A percentile compares a stretch with the other conserved stretches of the same genome.
These are phyloP conservation scores for Tarenaya hassleriana DNA, from an alignment of 345 rosid genomes.

Conservation along the genomic window DNA sequence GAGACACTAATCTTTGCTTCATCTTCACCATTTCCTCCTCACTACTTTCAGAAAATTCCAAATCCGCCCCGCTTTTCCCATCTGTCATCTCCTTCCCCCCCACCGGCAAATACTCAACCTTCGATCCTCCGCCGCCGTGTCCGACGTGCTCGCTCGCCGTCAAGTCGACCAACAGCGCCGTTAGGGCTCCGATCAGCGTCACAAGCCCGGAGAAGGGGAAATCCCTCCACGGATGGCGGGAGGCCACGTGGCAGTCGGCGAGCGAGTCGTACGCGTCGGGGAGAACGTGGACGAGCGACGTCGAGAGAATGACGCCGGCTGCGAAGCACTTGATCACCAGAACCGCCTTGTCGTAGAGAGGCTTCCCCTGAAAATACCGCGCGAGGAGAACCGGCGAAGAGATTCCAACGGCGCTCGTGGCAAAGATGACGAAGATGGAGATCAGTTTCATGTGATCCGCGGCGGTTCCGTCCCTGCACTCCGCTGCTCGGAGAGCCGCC, in stretches of 20 bases:
- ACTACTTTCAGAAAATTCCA: slow-evolving; percentile 30
- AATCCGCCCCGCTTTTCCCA: slow-evolving; percentile 30
- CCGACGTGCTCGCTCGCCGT: slow-evolving; percentile 82
- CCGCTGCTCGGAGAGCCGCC: slow-evolving; percentile 36
- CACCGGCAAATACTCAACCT: slow-evolving; percentile 38
- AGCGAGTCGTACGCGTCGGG: slow-evolving; percentile 80
- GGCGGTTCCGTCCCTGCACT: slow-evolving; percentile 55
- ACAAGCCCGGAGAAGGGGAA: slow-evolving; percentile 85
- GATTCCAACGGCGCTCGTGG: slow-evolving; percentile 68
- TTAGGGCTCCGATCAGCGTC: slow-evolving; percentile 56
- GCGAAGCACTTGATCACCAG: slow-evolving; percentile 85
- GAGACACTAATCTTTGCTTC: slow-evolving; percentile 81
- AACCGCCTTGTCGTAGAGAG: slow-evolving; percentile 63
- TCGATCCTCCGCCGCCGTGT: slow-evolving; percentile 32
- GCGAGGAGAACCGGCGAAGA: slow-evolving; percentile 65
- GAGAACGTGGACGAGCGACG: slow-evolving; percentile 86
- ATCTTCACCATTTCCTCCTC: slow-evolving; percentile 46
- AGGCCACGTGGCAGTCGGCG: slow-evolving; percentile 64
- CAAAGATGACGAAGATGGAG: slow-evolving; percentile 54
- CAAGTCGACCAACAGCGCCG: slow-evolving; percentile 70
- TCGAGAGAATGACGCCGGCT: slow-evolving; percentile 92
- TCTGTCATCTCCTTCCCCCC: slow-evolving; percentile 30
- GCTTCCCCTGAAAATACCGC: slow-evolving; percentile 67
- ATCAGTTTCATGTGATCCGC: slow-evolving; percentile 65
- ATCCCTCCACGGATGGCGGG: slow-evolving; percentile 79